These are phyloP conservation scores for Conidiobolus incongruus DNA, from an alignment of 371 early-diverging fungal species.

Conservation along the genomic window DNA sequence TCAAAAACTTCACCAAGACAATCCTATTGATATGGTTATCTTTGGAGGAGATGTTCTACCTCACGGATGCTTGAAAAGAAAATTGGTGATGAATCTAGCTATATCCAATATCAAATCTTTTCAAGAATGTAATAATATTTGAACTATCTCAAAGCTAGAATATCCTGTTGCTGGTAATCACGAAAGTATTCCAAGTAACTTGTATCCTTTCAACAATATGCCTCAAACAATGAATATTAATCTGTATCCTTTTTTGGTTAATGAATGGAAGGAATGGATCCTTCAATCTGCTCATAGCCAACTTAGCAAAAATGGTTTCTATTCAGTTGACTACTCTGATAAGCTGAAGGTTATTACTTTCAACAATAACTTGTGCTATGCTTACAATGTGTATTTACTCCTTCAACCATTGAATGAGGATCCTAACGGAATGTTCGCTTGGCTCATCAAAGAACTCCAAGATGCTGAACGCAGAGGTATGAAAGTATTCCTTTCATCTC, in stretches of 20 bases:
- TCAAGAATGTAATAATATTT: background rate
- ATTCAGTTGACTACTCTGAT: constrained; percentile 3
- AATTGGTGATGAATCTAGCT: constrained; percentile 17
- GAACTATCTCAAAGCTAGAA: constrained; percentile 7
- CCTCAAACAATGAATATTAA: background rate
- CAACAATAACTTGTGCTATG: constrained; percentile 6
- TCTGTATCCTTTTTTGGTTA: constrained; percentile 2
- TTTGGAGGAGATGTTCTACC: constrained; percentile 36
- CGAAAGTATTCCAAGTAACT: constrained; percentile 7
- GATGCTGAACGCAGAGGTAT: constrained; percentile 3
- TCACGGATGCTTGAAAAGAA: constrained; percentile 28
- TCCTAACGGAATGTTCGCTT: constrained; percentile 5
- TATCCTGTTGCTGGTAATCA: constrained; percentile 9
- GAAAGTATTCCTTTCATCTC: constrained; percentile 4
- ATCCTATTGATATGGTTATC: constrained; percentile 19
- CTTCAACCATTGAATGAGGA: constrained; percentile 3
- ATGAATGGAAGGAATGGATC: constrained; percentile 8
- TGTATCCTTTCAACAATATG: constrained; percentile 5
- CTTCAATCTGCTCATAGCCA: background rate
- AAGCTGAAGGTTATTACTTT: constrained; percentile 5
- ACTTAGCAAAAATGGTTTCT: constrained; percentile 4
- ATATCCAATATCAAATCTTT: constrained; percentile 3
- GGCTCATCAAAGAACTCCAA: constrained; percentile 5
- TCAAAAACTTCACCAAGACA: constrained; percentile 14
- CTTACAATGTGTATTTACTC: constrained; percentile 3